These are phyloP conservation scores for Chytridium lagenaria DNA, from an alignment of 371 early-diverging fungal genomes.

Conservation along the genomic window DNA sequence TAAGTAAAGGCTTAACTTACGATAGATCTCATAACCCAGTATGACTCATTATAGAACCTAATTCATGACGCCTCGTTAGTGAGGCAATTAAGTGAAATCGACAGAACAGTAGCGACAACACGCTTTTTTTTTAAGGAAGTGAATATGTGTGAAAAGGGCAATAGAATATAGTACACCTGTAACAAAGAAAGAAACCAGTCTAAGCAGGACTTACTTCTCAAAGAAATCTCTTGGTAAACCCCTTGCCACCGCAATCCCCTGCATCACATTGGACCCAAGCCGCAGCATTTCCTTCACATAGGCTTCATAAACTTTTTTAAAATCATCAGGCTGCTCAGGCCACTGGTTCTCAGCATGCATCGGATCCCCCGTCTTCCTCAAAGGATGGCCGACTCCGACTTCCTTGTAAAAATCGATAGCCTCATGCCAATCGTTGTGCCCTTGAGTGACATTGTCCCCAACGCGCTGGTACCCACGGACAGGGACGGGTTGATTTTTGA, in stretches of 20 bases:
- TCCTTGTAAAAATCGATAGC: slow-evolving; percentile 27
- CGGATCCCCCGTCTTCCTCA: not conserved
- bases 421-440: slow-evolving; percentile 55
- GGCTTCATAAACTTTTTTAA: not conserved
- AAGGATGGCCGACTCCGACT: not conserved
- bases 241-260: slow-evolving; percentile 10
- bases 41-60: slow-evolving; percentile 12
- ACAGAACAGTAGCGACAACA: no score
- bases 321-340: not conserved
- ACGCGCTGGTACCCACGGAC: slow-evolving; percentile 54
- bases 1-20: not conserved
- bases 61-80: not conserved
- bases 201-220: not conserved
- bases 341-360: slow-evolving; percentile 13
- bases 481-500: slow-evolving; percentile 5
- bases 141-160: no score
- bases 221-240: not conserved
- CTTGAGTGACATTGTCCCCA: slow-evolving; percentile 54
- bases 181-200: not conserved
- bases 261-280: not conserved
- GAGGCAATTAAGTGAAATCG: not conserved
- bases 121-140: no score
- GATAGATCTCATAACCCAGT: slow-evolving; percentile 12
- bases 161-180: no score
- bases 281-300: slow-evolving; percentile 3